Base-by-base conservation (phyloP, 257 asterid species). In the Schizonepeta tenuifolia region DNA sequence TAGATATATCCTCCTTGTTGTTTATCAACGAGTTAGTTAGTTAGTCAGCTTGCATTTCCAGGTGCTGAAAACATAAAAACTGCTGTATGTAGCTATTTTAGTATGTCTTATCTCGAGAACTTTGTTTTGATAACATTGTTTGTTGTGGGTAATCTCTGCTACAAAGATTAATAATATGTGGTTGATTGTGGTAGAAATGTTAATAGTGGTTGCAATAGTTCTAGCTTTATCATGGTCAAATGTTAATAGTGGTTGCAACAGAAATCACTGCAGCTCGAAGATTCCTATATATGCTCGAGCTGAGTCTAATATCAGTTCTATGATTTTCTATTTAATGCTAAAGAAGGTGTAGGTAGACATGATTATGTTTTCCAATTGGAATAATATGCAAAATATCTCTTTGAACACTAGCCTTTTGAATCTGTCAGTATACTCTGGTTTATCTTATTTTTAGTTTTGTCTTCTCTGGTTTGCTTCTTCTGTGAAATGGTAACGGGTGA, bases 361-460 rank as follows among this genome's bases (percentile, higher is more conserved):
- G 26, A 40, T 18, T 9, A n/a, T 51, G 14, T 50, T 63, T 62
- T 59, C 21, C 77, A 40, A 35, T 50, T 36, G 31, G 54, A 33
- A 33, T 18, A 41, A 21, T 36, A 64, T 59, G 18, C 54, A 33
- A 12, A 56, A 57, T n/a, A 22, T 35, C 8, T 40, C 36, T 33
- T 40, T 73, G 11, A 15, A 38, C n/a, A 17, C 36, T 20, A 20
- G 63, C 69, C 26, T 62, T 60, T 61, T 62, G 67, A 33, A 62
- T 28, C 44, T 15, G 53, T 24, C 70, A 50, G 17, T 65, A 7
- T 28, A 54, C 60, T 74, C 51, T 44, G 7, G 10, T 61, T 36
- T 49, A 41, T 51, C 56, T 17, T 14, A 61, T 36, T 50, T 13
- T 33, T 60, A 60, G n/a, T 63, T 11, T 44, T 8, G 3, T 51